Evolutionary conservation across 2,329 filamentous ascomycete species (phyloP).

Genomic region (Graphium sp.): DNA sequence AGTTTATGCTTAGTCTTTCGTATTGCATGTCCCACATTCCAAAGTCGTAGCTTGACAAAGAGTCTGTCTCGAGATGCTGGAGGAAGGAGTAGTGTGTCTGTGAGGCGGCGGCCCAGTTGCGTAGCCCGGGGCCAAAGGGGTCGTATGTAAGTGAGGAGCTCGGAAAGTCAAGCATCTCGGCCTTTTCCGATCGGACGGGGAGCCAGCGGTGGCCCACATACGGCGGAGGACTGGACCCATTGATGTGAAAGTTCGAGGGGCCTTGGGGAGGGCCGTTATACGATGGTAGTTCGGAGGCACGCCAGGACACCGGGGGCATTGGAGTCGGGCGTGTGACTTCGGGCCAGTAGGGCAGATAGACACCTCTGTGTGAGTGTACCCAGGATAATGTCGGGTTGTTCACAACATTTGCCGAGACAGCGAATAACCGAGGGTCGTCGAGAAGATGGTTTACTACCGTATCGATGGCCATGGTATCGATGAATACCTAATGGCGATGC

Average conservation of each 20-base stretch:
- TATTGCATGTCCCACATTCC: constrained; percentile 29
- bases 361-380: constrained; percentile 35
- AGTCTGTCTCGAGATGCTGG: constrained; percentile 28
- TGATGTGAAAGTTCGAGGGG: constrained; percentile 11
- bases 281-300: constrained; percentile 17
- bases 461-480: constrained; percentile 24
- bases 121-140: constrained; percentile 22
- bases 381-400: constrained; percentile 36
- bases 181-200: constrained; percentile 15
- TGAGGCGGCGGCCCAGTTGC: constrained; percentile 31
- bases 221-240: constrained; percentile 16
- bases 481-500: constrained; percentile 13
- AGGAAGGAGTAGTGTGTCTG: constrained; percentile 30
- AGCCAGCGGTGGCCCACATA: constrained; percentile 32
- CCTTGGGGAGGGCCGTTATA: constrained; percentile 11
- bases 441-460: constrained; percentile 34
- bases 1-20: constrained; percentile 32
- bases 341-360: constrained; percentile 26
- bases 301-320: constrained; percentile 17
- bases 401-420: constrained; percentile 37
- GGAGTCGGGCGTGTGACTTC: constrained; percentile 9
- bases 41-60: constrained; percentile 29
- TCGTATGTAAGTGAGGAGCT: constrained; percentile 29
- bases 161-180: no score
- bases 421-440: constrained; percentile 28